These are phyloP conservation scores for Diaporthe sp. DNA, from an alignment of 2,329 filamentous ascomycete species.

Conservation along the genomic window DNA sequence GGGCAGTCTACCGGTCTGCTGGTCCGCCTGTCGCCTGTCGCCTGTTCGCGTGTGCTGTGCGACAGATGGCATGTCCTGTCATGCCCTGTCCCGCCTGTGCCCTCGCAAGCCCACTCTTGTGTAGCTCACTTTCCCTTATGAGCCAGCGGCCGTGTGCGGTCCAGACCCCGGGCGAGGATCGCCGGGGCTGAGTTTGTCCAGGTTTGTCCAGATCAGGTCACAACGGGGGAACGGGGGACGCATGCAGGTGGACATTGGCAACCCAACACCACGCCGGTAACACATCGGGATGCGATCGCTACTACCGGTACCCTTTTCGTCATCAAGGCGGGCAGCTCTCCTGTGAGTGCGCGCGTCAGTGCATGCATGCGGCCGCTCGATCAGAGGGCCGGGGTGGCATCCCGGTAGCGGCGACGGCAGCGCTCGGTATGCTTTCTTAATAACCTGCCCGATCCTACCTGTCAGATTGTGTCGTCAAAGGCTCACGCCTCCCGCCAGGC, in stretches of 20 bases:
- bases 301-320: neutral
- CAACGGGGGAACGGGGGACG: neutral
- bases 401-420: neutral
- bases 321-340: neutral
- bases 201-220: conserved; percentile 19
- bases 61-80: conserved; percentile 6
- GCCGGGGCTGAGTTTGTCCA: conserved; percentile 10
- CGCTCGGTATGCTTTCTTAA: neutral
- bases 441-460: neutral
- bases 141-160: neutral
- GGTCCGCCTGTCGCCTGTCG: neutral
- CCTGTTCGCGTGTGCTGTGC: neutral
- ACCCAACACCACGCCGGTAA: neutral
- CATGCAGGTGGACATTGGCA: conserved; percentile 13
- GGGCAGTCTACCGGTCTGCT: conserved; percentile 2
- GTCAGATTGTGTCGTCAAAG: neutral
- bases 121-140: conserved; percentile 3
- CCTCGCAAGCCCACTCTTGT: conserved; percentile 16
- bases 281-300: conserved; percentile 24
- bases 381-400: conserved; percentile 1
- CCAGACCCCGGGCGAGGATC: neutral
- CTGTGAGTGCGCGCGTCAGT: neutral
- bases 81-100: neutral
- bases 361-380: neutral
- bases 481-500: neutral